phyloP scores from a whole-genome alignment of 2,329 filamentous ascomycete genomes.

The Talaromyces sp. region DNA sequence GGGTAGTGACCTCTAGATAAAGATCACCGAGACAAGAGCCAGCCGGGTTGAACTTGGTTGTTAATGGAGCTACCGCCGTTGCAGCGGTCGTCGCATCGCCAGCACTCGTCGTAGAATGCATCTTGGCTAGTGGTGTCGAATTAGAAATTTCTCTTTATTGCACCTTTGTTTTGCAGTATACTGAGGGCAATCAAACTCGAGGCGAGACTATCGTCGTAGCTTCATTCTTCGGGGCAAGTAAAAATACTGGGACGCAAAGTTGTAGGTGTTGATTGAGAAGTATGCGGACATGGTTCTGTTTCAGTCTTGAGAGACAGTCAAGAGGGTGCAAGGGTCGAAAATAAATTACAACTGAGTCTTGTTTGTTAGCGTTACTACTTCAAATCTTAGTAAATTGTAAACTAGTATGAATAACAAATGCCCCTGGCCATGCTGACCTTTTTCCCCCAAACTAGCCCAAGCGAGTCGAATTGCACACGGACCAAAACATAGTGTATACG shows the following conservation, averaged over 20 bases:
- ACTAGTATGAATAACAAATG: background rate
- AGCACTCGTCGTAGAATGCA: background rate
- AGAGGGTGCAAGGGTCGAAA: background rate
- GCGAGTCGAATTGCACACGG: background rate
- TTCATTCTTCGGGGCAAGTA: background rate
- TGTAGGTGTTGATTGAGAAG: background rate
- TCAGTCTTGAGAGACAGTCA: background rate
- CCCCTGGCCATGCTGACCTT: background rate
- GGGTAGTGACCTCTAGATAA: background rate
- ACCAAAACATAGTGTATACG: background rate
- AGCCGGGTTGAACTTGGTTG: background rate
- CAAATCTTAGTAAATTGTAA: too few species aligned
- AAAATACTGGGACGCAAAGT: background rate
- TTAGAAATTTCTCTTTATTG: background rate
- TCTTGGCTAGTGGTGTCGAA: background rate
- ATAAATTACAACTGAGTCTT: background rate
- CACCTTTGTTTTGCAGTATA: background rate
- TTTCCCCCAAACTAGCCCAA: background rate
- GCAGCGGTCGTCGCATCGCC: background rate
- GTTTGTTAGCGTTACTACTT: background rate
- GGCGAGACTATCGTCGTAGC: background rate
- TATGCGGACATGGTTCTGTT: background rate
- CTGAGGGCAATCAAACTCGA: background rate
- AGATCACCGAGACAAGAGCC: background rate
- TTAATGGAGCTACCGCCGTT: background rate